phyloP scores from a whole-genome alignment of 306 rosid species.

The Benincasa hispida region DNA sequence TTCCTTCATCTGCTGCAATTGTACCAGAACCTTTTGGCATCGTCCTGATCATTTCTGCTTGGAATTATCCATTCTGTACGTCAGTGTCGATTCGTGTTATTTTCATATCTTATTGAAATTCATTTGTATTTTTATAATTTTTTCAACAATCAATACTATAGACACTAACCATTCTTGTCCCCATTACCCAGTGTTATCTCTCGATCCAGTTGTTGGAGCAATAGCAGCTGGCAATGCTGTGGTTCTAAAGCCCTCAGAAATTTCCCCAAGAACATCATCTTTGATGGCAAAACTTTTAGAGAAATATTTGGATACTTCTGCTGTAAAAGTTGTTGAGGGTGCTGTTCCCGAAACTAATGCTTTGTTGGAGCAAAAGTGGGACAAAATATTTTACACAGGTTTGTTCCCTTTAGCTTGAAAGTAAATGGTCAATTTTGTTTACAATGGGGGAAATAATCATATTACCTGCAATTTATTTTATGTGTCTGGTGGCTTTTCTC shows the following conservation, averaged over 20 bases:
- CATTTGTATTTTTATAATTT: background rate
- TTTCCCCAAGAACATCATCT: constrained; percentile 76
- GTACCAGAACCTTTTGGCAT: constrained; percentile 93
- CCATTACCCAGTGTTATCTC: constrained; percentile 58
- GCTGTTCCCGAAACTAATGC: constrained; percentile 76
- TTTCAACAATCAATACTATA: background rate
- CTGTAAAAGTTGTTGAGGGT: constrained; percentile 79
- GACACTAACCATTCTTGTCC: background rate
- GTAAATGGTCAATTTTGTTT: background rate
- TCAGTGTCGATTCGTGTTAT: constrained; percentile 5
- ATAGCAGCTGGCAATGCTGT: constrained; percentile 94
- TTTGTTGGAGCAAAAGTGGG: constrained; percentile 93
- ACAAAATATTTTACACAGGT: constrained; percentile 98
- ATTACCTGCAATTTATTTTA: background rate
- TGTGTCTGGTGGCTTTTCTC: background rate
- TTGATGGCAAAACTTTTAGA: constrained; percentile 54
- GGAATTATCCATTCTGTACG: constrained; percentile 98
- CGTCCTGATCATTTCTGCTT: constrained; percentile 75
- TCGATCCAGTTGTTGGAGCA: constrained; percentile 95
- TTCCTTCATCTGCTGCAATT: constrained; percentile 93
- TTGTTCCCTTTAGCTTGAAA: constrained; percentile 1
- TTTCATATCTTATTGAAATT: background rate
- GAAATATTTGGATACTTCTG: constrained; percentile 65
- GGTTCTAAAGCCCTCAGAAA: constrained; percentile 92
- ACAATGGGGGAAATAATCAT: background rate